Conservation (phyloP, 805 yeast genomes). For the Scheffersomyces ergatensis region DNA sequence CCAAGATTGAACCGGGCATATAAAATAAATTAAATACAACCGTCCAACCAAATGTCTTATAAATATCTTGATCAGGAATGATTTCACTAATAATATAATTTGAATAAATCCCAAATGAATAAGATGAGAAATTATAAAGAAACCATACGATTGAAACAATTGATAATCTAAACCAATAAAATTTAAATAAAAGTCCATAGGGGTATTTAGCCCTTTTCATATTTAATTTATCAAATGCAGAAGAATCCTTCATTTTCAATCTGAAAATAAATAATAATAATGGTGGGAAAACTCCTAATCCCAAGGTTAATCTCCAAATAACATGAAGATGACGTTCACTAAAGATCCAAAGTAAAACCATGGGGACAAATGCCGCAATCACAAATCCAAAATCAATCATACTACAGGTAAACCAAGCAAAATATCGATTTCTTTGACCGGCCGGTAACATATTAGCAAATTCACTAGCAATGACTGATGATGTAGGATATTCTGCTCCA, state of each 20-base stretch:
- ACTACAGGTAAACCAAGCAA: constrained; percentile 82
- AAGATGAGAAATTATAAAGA: constrained; percentile 82
- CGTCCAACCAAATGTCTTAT: constrained; percentile 87
- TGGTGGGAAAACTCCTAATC: constrained; percentile 89
- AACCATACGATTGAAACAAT: constrained; percentile 84
- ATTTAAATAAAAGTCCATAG: constrained; percentile 64
- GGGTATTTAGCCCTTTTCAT: constrained; percentile 67
- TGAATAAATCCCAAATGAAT: constrained; percentile 85
- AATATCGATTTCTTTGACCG: constrained; percentile 87
- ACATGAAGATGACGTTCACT: constrained; percentile 65
- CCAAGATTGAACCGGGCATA: constrained; percentile 84
- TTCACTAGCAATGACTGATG: constrained; percentile 92
- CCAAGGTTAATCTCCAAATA: constrained; percentile 90
- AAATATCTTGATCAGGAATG: constrained; percentile 59
- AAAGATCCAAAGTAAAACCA: constrained; percentile 83
- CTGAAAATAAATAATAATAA: constrained; percentile 73
- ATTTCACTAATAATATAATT: constrained; percentile 61
- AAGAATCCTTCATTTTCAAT: constrained; percentile 70
- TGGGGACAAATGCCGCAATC: constrained; percentile 76
- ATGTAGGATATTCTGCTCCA: constrained; percentile 94
- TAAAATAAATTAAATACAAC: constrained; percentile 84
- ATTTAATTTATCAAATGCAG: constrained; percentile 65
- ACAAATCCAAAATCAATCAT: constrained; percentile 91
- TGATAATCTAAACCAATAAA: constrained; percentile 77
- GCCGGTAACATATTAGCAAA: constrained; percentile 77